Conservation (phyloP, 352 stramenopile genomes). For the Phytophthora foliorum region DNA sequence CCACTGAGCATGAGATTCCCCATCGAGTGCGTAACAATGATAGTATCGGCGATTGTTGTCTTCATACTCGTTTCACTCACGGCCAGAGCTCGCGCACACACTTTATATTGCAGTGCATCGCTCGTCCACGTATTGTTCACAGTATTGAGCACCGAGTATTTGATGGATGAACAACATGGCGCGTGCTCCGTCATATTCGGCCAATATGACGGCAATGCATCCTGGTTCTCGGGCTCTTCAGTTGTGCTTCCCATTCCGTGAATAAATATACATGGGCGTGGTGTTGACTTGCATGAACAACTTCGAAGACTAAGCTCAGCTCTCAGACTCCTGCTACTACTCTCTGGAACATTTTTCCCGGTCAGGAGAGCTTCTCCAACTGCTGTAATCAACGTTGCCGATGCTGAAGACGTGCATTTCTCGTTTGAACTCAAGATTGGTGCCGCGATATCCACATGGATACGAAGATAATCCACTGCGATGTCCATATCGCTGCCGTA, state of each 20-base stretch:
- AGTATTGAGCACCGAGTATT: constrained; percentile 47
- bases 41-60: constrained; percentile 23
- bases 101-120: constrained; percentile 33
- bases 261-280: constrained; percentile 26
- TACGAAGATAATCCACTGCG: constrained; percentile 3
- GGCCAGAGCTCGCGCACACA: constrained; percentile 32
- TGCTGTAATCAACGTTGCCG: neutral
- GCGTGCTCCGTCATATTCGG: constrained; percentile 23
- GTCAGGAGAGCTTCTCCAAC: constrained; percentile 4
- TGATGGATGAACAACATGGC: constrained; percentile 28
- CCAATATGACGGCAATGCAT: constrained; percentile 17
- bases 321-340: constrained; percentile 1
- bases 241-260: constrained; percentile 14
- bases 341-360: neutral
- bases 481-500: constrained; percentile 26
- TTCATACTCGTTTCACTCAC: constrained; percentile 33
- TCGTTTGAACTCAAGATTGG: neutral
- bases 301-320: constrained; percentile 13
- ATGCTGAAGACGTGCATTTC: neutral
- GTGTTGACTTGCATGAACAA: constrained; percentile 19
- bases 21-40: constrained; percentile 37
- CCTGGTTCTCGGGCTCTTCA: constrained; percentile 14
- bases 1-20: constrained; percentile 24
- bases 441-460: constrained; percentile 4
- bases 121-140: constrained; percentile 40